Evolutionary conservation across 2,329 filamentous ascomycete genomes (phyloP), one percentile per base, ranked within the genome.

Genomic region (Cladorrhinum sp.): DNA sequence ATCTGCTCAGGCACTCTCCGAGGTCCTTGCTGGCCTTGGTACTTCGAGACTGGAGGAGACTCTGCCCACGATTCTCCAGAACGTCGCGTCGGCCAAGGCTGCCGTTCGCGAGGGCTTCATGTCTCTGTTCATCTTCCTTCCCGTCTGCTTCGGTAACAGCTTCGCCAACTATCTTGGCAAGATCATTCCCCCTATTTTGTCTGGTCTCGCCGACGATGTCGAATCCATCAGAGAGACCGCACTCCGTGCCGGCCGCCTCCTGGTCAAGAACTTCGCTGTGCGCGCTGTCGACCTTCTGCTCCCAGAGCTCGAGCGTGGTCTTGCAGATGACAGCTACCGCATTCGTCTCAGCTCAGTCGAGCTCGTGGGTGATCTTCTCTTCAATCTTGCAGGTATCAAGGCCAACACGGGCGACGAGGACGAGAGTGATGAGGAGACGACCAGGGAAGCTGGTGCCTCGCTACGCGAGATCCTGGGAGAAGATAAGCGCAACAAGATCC

Each of bases 121-220:
- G 95, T 97, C 95, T 7, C 84, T 99, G 46, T 99, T 99, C 77
- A 98, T 99, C 67, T 99, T 97, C 84, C 86, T 99, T 78, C 95
- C 95, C 12, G 95, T 96, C 57, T 99, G 95, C 78, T 99, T 99
- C 70, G 95, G 95, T 71, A 99, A 99, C 82, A 96, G 93, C 75
- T 99, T 99, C 72, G 90, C 95, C 68, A 92, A 92, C 72, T 99
- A 99, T 72, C 88, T 99, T 63, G 91, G 88, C 76, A 92, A 88
- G 73, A 96, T 99, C 70, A 96, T 99, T 69, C 96, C 95, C 18
- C 90, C 95, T 20, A 98, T 99, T 70, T 82, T 99, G 65, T 87
- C 92, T 66, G 96, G 96, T 69, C 82, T 99, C 73, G 96, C 95
- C 33, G 95, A 99, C 73, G 95, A 99, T 70, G 82, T 98, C 57